These are phyloP conservation scores for Xylaria sp. DNA, from an alignment of 2,329 filamentous ascomycete genomes.

Conservation along the genomic window DNA sequence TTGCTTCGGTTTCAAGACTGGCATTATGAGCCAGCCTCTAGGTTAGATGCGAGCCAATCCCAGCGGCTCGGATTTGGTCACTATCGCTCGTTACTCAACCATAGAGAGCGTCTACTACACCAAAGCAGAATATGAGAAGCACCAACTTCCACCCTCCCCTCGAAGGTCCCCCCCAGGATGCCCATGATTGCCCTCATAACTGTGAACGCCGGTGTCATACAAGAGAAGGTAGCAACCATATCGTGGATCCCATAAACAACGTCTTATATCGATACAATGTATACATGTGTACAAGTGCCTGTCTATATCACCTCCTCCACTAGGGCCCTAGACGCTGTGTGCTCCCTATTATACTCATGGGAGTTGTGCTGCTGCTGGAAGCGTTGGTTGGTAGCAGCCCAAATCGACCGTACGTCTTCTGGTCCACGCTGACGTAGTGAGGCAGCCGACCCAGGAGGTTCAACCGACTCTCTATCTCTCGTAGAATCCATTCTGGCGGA, in stretches of 20 bases:
- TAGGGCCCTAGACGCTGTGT: conserved; percentile 76
- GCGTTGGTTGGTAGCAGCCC: conserved; percentile 78
- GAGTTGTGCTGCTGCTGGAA: conserved; percentile 55
- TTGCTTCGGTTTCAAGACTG: neutral
- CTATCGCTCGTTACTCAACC: conserved; percentile 10
- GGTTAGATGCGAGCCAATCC: neutral
- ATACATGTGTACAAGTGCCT: conserved; percentile 18
- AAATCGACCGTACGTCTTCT: conserved; percentile 94
- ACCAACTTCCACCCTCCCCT: neutral
- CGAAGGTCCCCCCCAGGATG: conserved; percentile 4
- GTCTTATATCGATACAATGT: conserved; percentile 33
- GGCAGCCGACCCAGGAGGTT: conserved; percentile 86
- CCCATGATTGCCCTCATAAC: conserved; percentile 20
- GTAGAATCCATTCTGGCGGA: conserved; percentile 86
- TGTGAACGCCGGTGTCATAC: conserved; percentile 35
- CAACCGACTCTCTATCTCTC: conserved; percentile 89
- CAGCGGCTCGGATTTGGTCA: neutral
- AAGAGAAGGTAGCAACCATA: conserved; percentile 16
- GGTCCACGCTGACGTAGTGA: conserved; percentile 93
- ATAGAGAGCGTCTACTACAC: conserved; percentile 11
- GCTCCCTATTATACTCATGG: conserved; percentile 70
- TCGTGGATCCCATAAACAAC: conserved; percentile 18
- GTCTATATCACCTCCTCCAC: conserved; percentile 15
- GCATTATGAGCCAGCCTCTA: neutral
- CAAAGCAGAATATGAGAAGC: conserved; percentile 6